phyloP scores from a whole-genome alignment of 371 early-diverging fungal genomes.

The Rhizopus microsporus region DNA sequence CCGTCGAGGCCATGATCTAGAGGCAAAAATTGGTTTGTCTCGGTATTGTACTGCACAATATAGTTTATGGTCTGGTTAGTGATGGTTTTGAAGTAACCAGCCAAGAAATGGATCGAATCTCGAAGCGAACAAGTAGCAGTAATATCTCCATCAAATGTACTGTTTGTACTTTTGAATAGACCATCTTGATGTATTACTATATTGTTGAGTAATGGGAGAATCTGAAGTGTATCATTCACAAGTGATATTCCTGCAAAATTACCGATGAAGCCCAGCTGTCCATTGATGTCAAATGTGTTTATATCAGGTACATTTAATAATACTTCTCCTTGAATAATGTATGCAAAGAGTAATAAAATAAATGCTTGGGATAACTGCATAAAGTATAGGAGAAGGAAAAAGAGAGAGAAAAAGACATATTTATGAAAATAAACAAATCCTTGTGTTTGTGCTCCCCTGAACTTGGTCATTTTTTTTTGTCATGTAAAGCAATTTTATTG shows the following conservation, averaged over 20 bases:
- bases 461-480: background rate
- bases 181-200: background rate
- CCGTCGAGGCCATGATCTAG: conserved; percentile 71
- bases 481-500: background rate
- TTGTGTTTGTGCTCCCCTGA: conserved; percentile 3
- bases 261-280: conserved; percentile 40
- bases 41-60: conserved; percentile 35
- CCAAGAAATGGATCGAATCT: conserved; percentile 34
- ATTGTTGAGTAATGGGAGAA: conserved; percentile 13
- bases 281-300: conserved; percentile 15
- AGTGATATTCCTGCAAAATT: conserved; percentile 44
- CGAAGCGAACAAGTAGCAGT: conserved; percentile 8
- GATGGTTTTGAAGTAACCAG: conserved; percentile 38
- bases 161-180: background rate
- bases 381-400: background rate
- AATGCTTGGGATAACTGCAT: background rate
- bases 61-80: conserved; percentile 32
- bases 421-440: conserved; percentile 1
- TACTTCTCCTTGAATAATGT: background rate
- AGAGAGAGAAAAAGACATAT: background rate
- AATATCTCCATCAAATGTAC: conserved; percentile 16
- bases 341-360: background rate
- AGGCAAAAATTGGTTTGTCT: conserved; percentile 29
- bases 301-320: conserved; percentile 10
- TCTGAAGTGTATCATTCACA: conserved; percentile 21